phyloP scores from a whole-genome alignment of 495 filamentous ascomycete genomes.

The Xanthoparmelia taractica region DNA sequence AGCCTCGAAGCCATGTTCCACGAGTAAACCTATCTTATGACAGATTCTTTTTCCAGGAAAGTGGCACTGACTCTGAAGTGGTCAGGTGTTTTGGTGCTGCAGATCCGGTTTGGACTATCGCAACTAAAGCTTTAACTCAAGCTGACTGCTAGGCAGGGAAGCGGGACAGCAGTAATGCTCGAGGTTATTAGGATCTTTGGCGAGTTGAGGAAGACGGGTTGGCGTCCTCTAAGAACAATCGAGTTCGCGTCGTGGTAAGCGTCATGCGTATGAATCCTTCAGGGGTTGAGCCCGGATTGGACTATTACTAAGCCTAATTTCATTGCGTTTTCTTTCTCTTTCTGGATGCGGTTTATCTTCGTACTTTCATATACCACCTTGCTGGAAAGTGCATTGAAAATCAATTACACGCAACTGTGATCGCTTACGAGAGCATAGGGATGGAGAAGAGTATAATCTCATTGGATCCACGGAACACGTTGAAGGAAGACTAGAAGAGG shows the following conservation, averaged over 20 bases:
- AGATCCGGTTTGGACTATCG: slow-evolving; percentile 44
- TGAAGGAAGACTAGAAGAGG: slow-evolving; percentile 53
- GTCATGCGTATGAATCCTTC: not conserved
- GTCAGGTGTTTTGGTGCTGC: slow-evolving; percentile 64
- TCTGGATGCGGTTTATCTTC: not conserved
- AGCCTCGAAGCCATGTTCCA: not conserved
- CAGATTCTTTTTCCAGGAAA: not conserved
- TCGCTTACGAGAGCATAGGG: slow-evolving; percentile 28
- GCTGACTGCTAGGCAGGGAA: slow-evolving; percentile 37
- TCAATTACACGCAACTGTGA: not conserved
- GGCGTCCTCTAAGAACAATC: slow-evolving; percentile 87
- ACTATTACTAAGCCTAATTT: not conserved
- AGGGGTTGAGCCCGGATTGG: not conserved
- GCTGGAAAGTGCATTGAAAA: not conserved
- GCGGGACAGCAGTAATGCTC: slow-evolving; percentile 83
- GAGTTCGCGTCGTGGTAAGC: slow-evolving; percentile 79
- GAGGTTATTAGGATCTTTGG: slow-evolving; percentile 81
- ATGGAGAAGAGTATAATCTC: slow-evolving; percentile 85
- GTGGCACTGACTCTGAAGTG: not conserved
- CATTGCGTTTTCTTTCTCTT: not conserved
- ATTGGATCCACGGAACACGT: slow-evolving; percentile 95
- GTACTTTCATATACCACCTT: not conserved
- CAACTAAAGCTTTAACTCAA: not conserved
- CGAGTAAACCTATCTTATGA: not conserved
- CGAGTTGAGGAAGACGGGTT: slow-evolving; percentile 61